Conservation (phyloP, 768 basidiomycete species). For the Psilocybe tampanensis region DNA sequence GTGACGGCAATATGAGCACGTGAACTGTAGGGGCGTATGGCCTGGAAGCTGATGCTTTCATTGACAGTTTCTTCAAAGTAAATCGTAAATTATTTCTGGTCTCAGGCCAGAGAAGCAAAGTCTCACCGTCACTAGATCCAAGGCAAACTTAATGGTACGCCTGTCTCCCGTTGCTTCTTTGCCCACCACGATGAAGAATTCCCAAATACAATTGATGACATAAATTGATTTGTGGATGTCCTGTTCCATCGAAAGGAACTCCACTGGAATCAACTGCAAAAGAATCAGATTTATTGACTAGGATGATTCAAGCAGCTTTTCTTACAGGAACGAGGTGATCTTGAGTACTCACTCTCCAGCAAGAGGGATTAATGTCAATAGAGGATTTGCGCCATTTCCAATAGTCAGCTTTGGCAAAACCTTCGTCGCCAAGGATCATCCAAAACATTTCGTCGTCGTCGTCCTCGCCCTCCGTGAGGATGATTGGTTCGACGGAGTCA, state of each 20-base stretch:
- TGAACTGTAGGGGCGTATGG: conserved; percentile 79
- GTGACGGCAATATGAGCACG: conserved; percentile 72
- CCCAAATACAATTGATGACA: conserved; percentile 77
- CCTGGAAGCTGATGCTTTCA: conserved; percentile 47
- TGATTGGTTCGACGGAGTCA: conserved; percentile 43
- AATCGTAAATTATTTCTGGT: neutral
- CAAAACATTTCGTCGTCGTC: conserved; percentile 82
- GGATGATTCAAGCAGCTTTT: neutral
- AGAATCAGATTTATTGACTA: neutral
- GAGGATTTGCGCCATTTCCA: conserved; percentile 70
- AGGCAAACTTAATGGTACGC: conserved; percentile 60
- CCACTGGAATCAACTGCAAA: conserved; percentile 49
- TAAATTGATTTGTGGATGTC: conserved; percentile 51
- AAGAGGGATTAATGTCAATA: conserved; percentile 44
- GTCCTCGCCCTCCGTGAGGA: conserved; percentile 66
- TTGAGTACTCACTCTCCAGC: conserved; percentile 59
- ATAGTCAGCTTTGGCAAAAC: conserved; percentile 78
- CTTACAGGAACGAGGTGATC: conserved; percentile 43
- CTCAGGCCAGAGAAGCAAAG: too few species aligned
- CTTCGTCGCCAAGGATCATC: conserved; percentile 79
- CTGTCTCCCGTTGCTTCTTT: conserved; percentile 62
- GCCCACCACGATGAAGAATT: conserved; percentile 77
- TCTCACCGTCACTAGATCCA: conserved; percentile 58
- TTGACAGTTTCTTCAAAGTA: conserved; percentile 52
- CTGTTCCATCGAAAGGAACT: conserved; percentile 43